A percentile compares a stretch with the other conserved stretches of the same genome.
Evolutionary conservation across 2,329 filamentous ascomycete species (phyloP).

Genomic region (Aspergillus pseudoterreus): DNA sequence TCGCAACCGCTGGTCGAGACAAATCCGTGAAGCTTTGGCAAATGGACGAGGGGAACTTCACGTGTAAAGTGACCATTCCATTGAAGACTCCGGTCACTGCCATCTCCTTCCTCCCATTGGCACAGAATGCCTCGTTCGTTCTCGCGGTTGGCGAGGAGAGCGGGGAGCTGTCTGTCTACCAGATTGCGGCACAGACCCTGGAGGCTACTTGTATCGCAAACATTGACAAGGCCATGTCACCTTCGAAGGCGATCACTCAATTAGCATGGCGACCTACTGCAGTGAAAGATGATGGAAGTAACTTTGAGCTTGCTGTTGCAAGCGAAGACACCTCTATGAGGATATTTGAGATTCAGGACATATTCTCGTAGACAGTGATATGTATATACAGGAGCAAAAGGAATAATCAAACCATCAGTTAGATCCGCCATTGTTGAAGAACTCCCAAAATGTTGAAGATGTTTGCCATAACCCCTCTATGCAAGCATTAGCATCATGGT

Average conservation of each 20-base stretch:
- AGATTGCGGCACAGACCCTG: constrained; percentile 30
- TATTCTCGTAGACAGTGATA: constrained; percentile 22
- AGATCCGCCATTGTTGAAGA: constrained; percentile 18
- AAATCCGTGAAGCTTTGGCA: constrained; percentile 76
- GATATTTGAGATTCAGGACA: constrained; percentile 35
- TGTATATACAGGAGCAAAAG: constrained; percentile 14
- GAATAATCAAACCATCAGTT: constrained; percentile 4
- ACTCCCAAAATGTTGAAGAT: constrained; percentile 28
- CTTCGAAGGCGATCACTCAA: constrained; percentile 64
- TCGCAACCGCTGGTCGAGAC: constrained; percentile 87
- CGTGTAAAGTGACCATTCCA: constrained; percentile 52
- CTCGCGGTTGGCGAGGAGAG: constrained; percentile 48
- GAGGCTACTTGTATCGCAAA: constrained; percentile 26
- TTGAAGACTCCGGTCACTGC: constrained; percentile 64
- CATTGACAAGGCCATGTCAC: constrained; percentile 42
- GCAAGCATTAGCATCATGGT: constrained; percentile 15
- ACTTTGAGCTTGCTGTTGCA: constrained; percentile 40
- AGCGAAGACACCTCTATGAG: constrained; percentile 45
- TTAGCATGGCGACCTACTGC: constrained; percentile 63
- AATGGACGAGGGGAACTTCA: constrained; percentile 42
- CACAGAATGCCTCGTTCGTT: constrained; percentile 27
- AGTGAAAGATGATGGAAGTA: constrained; percentile 8
- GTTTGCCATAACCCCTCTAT: constrained; percentile 19
- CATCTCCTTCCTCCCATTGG: constrained; percentile 58
- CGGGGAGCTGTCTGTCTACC: constrained; percentile 43